Evolutionary conservation across 140 eudicot species (phyloP).

Genomic region (Bidens hawaiensis): DNA sequence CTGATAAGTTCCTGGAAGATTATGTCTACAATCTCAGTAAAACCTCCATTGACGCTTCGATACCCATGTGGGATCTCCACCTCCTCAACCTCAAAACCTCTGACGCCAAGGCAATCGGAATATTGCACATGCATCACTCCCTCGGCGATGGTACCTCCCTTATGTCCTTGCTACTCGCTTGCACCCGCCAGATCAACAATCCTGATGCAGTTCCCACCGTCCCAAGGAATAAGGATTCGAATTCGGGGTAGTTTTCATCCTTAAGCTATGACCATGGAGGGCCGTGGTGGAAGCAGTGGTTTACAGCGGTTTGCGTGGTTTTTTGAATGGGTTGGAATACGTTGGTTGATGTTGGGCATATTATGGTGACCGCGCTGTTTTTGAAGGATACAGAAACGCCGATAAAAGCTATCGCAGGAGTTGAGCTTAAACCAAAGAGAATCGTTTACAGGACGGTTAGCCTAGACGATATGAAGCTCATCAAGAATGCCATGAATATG

Average conservation of each 20-base stretch:
- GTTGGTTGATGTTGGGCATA: conserved; percentile 28
- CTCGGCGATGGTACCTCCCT: too few species aligned
- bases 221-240: conserved; percentile 11
- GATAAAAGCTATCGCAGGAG: conserved; percentile 26
- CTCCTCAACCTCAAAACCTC: too few species aligned
- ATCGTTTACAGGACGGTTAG: too few species aligned
- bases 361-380: conserved; percentile 32
- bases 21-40: too few species aligned
- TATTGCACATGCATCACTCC: too few species aligned
- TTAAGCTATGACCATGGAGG: background rate
- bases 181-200: conserved; percentile 38
- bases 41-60: too few species aligned
- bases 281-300: conserved; percentile 16
- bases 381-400: conserved; percentile 42
- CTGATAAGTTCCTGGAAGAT: too few species aligned
- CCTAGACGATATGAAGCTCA: conserved; percentile 31
- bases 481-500: conserved; percentile 34
- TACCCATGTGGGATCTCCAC: too few species aligned
- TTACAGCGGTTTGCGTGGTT: conserved; percentile 22
- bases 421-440: conserved; percentile 29
- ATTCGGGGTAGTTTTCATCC: conserved; percentile 17
- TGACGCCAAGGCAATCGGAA: too few species aligned
- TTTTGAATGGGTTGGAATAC: conserved; percentile 33
- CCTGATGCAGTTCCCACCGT: too few species aligned
- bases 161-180: too few species aligned